Percentiles rank a stretch among this genome's conserved stretches.
phyloP scores from a whole-genome alignment of 768 basidiomycete species.

The Rhizopogon sp. region DNA sequence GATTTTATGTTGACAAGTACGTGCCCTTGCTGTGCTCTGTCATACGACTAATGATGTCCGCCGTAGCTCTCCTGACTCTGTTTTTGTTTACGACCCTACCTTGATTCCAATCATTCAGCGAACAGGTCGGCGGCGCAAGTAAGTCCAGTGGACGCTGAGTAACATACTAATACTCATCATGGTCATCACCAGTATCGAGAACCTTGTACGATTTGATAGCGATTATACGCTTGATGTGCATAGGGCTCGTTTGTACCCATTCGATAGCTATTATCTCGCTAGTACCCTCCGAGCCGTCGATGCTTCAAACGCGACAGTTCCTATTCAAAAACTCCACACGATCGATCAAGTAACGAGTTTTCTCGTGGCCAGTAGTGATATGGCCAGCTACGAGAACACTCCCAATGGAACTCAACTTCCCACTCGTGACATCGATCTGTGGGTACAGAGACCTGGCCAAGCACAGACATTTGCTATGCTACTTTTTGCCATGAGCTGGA shows the following conservation, averaged over 20 bases:
- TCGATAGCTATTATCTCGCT: conserved; percentile 48
- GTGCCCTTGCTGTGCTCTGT: conserved; percentile 1
- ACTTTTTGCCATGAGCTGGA: conserved; percentile 46
- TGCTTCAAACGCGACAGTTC: conserved; percentile 30
- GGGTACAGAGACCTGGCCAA: conserved; percentile 39
- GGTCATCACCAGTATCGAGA: conserved; percentile 38
- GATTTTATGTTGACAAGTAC: conserved; percentile 48
- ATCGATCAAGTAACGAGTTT: conserved; percentile 45
- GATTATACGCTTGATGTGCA: conserved; percentile 54
- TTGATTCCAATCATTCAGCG: conserved; percentile 38
- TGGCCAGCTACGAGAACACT: conserved; percentile 29
- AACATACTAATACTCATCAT: neutral
- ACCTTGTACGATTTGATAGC: conserved; percentile 52
- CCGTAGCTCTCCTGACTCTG: conserved; percentile 30
- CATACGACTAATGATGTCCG: neutral
- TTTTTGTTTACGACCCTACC: conserved; percentile 39
- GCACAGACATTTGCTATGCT: conserved; percentile 40
- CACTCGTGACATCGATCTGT: conserved; percentile 42
- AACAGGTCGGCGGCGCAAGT: conserved; percentile 41
- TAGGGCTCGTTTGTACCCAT: conserved; percentile 49
- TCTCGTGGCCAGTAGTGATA: conserved; percentile 34
- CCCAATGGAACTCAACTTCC: conserved; percentile 13
- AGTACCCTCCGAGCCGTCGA: conserved; percentile 41
- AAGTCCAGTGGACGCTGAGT: neutral
- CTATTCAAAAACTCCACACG: conserved; percentile 39